Evolutionary conservation across 225 moss, liverwort and hornwort genomes (phyloP), one percentile per base, ranked within the genome.

Genomic region (Bryum argenteum): DNA sequence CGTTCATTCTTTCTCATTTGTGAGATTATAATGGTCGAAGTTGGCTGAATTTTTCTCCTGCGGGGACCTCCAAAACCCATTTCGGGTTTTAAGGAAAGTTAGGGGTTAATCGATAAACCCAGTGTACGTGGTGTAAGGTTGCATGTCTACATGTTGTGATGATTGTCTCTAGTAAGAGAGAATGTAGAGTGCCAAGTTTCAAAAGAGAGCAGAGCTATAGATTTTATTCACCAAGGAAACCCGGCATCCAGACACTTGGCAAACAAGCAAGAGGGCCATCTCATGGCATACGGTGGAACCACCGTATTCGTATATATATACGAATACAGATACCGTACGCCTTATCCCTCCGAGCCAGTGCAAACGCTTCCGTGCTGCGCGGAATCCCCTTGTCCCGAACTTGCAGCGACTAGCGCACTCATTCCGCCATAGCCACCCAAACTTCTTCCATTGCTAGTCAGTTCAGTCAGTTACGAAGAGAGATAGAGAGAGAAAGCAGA

Each of bases 321-420:
- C 63, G 70, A 44, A 56, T 70, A 70, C 39, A 0, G 6, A 70
- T 63, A 76, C 76, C 6, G 44, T 76, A 56, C 10, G 39, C 70
- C 76, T 76, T 76, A 70, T 76, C 76, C 70, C 75, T 45, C 74
- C 40, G 40, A n/a, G 33, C 33, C 33, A 33, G 48, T 23, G 19
- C 33, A 75, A 60, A 16, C 33, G 48, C 9, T 54, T 33, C 33
- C 33, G 53, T 54, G 58, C 9, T n/a, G 39, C 37, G 10, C 20
- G 15, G 16, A 33, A 5, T 13, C 13, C 12, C 16, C 48, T 17
- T 15, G 48, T 3, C 58, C 39, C 8, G 63, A 54, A 5, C 44
- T 21, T 56, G 70, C 76, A 48, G 47, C 1, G 11, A 15, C 3
- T 9, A 38, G 40, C 26, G 61, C 54, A 20, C 8, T 23, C 61